A percentile compares a stretch with the other conserved stretches of the same genome.
Conservation (phyloP, 83 land plant genomes). For the Picea abies region DNA sequence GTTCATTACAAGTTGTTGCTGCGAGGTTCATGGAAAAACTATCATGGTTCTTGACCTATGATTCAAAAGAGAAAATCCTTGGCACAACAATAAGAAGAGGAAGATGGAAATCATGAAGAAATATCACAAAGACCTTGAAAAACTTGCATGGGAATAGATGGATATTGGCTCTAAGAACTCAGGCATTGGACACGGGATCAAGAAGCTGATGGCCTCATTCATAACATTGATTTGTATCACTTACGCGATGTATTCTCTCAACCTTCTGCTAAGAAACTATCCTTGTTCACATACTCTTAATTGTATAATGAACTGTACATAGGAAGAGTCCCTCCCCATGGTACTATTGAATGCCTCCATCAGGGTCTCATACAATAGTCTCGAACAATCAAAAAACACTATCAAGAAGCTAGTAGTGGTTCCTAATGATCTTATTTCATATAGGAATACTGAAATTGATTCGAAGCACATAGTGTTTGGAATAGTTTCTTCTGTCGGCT, state of each 20-base stretch:
- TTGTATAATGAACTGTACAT: not conserved
- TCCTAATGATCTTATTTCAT: not conserved
- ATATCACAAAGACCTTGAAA: not conserved
- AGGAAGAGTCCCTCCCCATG: not conserved
- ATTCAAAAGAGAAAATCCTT: too few species aligned
- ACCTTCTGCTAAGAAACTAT: constrained; percentile 31
- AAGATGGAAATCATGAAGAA: not conserved
- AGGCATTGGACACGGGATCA: not conserved
- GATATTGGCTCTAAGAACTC: not conserved
- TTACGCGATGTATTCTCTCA: constrained; percentile 44
- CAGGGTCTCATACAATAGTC: not conserved
- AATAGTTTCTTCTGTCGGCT: constrained; percentile 69
- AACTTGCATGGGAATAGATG: constrained; percentile 13
- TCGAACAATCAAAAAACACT: not conserved
- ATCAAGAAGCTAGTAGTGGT: not conserved
- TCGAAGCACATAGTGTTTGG: constrained; percentile 70
- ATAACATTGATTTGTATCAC: constrained; percentile 27
- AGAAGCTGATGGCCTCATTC: not conserved
- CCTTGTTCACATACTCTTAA: constrained; percentile 15
- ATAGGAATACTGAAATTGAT: constrained; percentile 13
- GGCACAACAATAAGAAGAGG: too few species aligned
- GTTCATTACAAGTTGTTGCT: too few species aligned
- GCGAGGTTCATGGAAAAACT: too few species aligned
- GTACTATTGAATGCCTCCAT: not conserved
- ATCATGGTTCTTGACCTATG: too few species aligned